Base-by-base conservation (phyloP, 371 early-diverging fungal genomes). In the Syncephalastrum monosporum region DNA sequence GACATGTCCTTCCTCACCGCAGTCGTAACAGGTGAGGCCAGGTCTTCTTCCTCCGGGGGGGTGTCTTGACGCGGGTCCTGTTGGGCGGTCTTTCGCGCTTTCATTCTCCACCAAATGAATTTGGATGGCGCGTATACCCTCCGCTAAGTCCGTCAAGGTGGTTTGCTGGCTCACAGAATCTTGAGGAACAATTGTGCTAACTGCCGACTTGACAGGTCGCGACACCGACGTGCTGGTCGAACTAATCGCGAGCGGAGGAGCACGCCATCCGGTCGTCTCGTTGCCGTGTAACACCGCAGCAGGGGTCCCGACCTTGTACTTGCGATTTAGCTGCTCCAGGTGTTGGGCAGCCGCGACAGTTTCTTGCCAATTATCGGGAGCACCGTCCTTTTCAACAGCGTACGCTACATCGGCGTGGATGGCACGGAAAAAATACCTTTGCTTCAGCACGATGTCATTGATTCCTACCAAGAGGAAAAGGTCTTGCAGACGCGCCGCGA, bases 81-180 rank as follows among this genome's bases (percentile, higher is more conserved):
- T n/a, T n/a, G n/a, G n/a, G n/a, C n/a, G n/a, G n/a, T n/a, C n/a
- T n/a, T n/a, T n/a, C n/a, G n/a, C n/a, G n/a, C n/a, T n/a, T n/a
- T n/a, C 25, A 8, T 50, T 50, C 13, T 53, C 53, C 7, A 53
- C 53, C 53, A 53, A 25, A 43, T 53, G 14, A 14, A 53, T 21
- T 43, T 53, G 33, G 14, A 53, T 15, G 5, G 42, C 23, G 5
- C 42, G 10, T 19, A 53, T 53, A 23, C 42, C 42, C 23, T 53
- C 53, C 13, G 23, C 53, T 5, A 53, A 19, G n/a, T 53, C 53
- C 16, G 14, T 41, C 5, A 53, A 23, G 10, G 50, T 50, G 43
- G n/a, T 10, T 42, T 42, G 43, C 43, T n/a, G n/a, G n/a, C n/a
- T n/a, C n/a, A n/a, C n/a, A n/a, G n/a, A n/a, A n/a, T n/a, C n/a